Percentiles rank a stretch among this genome's conserved stretches.
These are phyloP conservation scores for Arthrinium phaeospermum DNA, from an alignment of 2,329 filamentous ascomycete species.

Conservation along the genomic window DNA sequence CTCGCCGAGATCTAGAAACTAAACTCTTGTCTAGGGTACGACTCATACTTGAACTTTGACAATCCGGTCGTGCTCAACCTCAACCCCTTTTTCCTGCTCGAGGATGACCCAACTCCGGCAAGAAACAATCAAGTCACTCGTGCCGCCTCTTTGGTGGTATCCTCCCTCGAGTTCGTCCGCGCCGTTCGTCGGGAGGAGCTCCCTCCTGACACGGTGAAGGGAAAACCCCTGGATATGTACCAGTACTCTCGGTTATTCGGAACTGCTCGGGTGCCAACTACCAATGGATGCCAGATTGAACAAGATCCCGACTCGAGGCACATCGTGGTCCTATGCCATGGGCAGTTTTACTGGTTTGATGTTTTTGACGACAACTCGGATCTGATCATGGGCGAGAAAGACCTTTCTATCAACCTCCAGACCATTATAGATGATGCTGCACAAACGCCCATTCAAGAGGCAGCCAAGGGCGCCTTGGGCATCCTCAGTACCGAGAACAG, in stretches of 20 bases:
- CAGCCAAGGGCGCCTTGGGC: constrained; percentile 91
- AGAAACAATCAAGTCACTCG: constrained; percentile 96
- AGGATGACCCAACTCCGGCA: constrained; percentile 95
- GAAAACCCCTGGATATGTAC: constrained; percentile 93
- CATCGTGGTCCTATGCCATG: constrained; percentile 89
- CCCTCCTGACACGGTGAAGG: constrained; percentile 83
- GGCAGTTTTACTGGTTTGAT: constrained; percentile 99
- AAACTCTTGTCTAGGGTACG: constrained; percentile 74
- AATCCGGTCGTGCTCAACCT: constrained; percentile 97
- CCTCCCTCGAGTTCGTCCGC: constrained; percentile 88
- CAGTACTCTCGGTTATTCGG: constrained; percentile 96
- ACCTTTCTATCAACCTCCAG: constrained; percentile 88
- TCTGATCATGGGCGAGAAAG: constrained; percentile 95
- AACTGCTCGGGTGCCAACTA: constrained; percentile 90
- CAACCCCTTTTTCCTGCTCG: constrained; percentile 96
- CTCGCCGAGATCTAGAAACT: background rate
- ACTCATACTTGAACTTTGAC: constrained; percentile 97
- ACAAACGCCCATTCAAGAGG: constrained; percentile 88
- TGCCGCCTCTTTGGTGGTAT: constrained; percentile 89
- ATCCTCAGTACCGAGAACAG: constrained; percentile 96
- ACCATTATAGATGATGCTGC: constrained; percentile 91
- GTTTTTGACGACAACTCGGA: constrained; percentile 94
- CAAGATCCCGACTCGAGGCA: constrained; percentile 94
- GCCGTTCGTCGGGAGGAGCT: constrained; percentile 93
- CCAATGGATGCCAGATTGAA: constrained; percentile 93